Base-by-base conservation (phyloP, 768 basidiomycete genomes). In the Gymnopilus junonius region DNA sequence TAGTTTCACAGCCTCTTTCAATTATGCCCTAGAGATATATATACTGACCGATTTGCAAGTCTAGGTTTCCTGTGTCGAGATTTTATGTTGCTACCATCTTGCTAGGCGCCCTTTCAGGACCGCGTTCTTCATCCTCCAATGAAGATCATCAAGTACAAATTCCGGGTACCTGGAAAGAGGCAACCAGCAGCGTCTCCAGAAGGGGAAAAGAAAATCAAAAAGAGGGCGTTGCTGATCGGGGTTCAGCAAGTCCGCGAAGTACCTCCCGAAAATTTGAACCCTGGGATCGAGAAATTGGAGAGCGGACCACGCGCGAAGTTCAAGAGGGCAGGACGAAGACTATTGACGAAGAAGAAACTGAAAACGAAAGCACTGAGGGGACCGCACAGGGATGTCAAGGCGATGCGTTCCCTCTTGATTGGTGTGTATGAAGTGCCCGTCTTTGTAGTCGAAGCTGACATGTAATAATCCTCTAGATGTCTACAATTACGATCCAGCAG, bases 201-300 rank as follows among this genome's bases (percentile, higher is more conserved):
- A 8, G 55, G 51, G 15, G 63, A 51, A 27, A 65, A 60, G 57
- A 66, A 35, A 23, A 46, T 62, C 53, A 66, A 64, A 54, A 76
- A 74, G 66, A 77, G 72, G 48, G 80, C 79, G 0, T 58, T 81
- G 2, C 63, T 81, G 23, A 74, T 81, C 29, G 79, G 79, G 4
- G 77, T 80, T 23, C 72, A 76, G 48, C 74, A 77, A 54, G 67
- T 67, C 7, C 58, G 63, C 8, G 65, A 69, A 35, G 56, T 61
- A 42, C 42, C 51, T 7, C 23, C 25, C 46, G 32, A 34, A 15
- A 34, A 45, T 17, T 31, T 29, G 27, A 29, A 51, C n/a, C 11
- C 53, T 23, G 29, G 37, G 43, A 54, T 23, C 37, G 58, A 59
- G 4, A 46, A 55, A 17, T 43, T 59, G 37, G 54, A 29, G 27